phyloP scores from a whole-genome alignment of 352 stramenopile species.

The Globisporangium okanoganense region DNA sequence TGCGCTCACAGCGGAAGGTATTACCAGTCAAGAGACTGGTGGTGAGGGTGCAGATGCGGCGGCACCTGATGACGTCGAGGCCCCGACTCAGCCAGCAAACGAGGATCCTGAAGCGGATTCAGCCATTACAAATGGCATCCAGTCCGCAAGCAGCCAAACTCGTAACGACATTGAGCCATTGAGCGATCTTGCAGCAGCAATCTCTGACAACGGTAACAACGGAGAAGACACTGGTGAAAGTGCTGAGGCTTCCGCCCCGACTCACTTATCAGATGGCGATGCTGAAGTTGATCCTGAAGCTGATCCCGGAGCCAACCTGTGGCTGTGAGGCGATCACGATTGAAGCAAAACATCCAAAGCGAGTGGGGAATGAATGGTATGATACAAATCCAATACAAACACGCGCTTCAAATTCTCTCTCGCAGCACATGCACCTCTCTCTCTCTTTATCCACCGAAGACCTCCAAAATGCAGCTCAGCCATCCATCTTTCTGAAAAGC shows the following conservation, averaged over 20 bases:
- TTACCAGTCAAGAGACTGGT: neutral
- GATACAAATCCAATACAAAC: conserved; percentile 8
- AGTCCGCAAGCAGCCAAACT: neutral
- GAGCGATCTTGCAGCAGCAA: neutral
- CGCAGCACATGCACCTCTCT: neutral
- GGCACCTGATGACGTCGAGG: neutral
- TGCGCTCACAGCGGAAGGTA: neutral
- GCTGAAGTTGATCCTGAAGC: neutral
- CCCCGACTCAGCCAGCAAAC: neutral
- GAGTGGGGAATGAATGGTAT: conserved; percentile 1
- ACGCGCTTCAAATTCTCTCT: neutral
- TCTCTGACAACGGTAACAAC: neutral
- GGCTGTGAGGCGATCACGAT: neutral
- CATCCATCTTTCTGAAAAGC: neutral
- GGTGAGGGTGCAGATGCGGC: neutral
- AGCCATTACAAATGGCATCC: too few species aligned
- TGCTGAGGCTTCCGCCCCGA: neutral
- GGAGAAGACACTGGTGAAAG: neutral
- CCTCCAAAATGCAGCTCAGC: neutral
- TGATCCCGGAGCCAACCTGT: neutral
- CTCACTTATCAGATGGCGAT: neutral
- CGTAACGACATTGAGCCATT: neutral
- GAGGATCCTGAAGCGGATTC: neutral
- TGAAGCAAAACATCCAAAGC: neutral
- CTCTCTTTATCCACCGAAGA: neutral